These are phyloP conservation scores for Starmerella bacillaris DNA, from an alignment of 805 yeast genomes.

Conservation along the genomic window DNA sequence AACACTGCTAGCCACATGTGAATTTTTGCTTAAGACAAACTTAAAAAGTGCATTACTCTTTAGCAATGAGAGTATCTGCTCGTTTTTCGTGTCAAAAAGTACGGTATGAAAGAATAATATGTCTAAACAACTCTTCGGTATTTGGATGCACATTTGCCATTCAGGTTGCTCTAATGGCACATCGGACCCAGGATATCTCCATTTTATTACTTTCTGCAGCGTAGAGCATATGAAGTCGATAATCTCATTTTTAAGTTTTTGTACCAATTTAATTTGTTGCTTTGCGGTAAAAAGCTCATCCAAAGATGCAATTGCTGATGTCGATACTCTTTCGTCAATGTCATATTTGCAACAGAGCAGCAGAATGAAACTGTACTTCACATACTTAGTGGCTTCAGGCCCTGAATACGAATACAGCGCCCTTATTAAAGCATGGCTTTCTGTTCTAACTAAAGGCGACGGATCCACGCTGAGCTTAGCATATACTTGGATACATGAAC, in stretches of 20 bases:
- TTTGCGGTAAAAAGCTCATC: constrained; percentile 38
- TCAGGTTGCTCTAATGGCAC: constrained; percentile 41
- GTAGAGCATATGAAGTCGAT: constrained; percentile 40
- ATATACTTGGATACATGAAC: constrained; percentile 51
- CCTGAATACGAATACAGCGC: constrained; percentile 32
- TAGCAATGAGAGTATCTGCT: constrained; percentile 23
- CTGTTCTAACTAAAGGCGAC: constrained; percentile 43
- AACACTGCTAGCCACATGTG: too few species aligned
- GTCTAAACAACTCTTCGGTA: constrained; percentile 31
- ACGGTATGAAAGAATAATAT: constrained; percentile 4
- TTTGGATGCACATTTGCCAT: too few species aligned
- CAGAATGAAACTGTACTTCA: constrained; percentile 54
- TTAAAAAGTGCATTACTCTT: constrained; percentile 31
- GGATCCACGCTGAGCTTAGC: constrained; percentile 62
- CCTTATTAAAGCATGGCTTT: constrained; percentile 50
- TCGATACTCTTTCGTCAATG: constrained; percentile 42
- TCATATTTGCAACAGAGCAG: constrained; percentile 62
- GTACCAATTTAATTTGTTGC: constrained; percentile 44
- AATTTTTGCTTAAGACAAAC: too few species aligned
- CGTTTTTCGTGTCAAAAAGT: constrained; percentile 3
- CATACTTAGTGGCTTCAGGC: constrained; percentile 42
- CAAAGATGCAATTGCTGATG: constrained; percentile 32
- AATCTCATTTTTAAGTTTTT: constrained; percentile 37
- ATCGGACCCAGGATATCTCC: too few species aligned
- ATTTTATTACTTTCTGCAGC: constrained; percentile 60